Conservation (phyloP, 1,284 basidiomycete genomes). For the Mycena citricolor region DNA sequence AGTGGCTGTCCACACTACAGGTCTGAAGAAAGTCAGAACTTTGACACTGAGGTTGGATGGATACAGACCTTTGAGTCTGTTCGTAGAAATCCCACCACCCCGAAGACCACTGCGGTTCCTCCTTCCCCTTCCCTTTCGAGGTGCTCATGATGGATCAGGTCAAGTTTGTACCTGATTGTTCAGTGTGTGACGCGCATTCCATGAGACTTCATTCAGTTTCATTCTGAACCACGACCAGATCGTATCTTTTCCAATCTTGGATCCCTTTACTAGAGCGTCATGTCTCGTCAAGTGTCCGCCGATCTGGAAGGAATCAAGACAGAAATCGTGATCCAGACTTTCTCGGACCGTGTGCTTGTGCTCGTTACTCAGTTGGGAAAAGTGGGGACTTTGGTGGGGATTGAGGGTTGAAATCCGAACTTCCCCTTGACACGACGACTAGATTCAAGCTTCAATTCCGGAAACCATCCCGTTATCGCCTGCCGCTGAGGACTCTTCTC, state of each 20-base stretch:
- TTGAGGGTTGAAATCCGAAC: conserved; percentile 24
- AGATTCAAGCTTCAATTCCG: conserved; percentile 85
- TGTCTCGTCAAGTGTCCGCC: conserved; percentile 40
- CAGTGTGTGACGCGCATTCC: no score
- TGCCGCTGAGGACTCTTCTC: conserved; percentile 36
- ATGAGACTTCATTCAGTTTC: no score
- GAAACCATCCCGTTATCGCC: conserved; percentile 59
- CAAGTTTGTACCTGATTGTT: no score
- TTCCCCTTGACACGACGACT: conserved; percentile 15
- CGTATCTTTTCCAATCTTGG: no score
- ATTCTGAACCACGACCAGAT: no score
- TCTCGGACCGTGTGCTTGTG: conserved; percentile 77
- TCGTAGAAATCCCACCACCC: conserved; percentile 72
- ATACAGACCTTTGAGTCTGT: conserved; percentile 50
- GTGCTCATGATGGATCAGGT: conserved; percentile 33
- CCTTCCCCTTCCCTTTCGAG: conserved; percentile 58
- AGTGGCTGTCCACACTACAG: conserved; percentile 66
- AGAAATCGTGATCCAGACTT: conserved; percentile 76
- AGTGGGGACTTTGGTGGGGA: conserved; percentile 76
- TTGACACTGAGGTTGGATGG: conserved; percentile 1
- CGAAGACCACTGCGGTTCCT: conserved; percentile 53
- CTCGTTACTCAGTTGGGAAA: conserved; percentile 86
- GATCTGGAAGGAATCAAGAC: conserved; percentile 62
- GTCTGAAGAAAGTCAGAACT: conserved; percentile 40
- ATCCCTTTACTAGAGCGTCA: no score